These are phyloP conservation scores for Schizopora paradoxa DNA, from an alignment of 1,284 basidiomycete genomes.

Conservation along the genomic window DNA sequence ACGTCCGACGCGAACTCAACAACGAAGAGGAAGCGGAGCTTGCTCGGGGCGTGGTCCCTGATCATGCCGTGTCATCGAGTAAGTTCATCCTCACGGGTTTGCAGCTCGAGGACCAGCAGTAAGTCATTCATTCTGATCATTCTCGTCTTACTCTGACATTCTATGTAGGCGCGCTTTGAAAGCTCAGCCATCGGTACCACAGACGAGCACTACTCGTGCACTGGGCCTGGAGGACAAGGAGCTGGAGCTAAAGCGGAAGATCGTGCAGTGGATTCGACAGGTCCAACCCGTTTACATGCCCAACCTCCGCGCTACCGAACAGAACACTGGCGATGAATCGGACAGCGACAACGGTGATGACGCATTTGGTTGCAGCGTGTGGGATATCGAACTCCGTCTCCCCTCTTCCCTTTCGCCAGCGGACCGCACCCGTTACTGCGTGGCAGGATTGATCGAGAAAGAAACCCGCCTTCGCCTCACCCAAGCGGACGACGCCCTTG, in stretches of 20 bases:
- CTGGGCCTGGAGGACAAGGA: not conserved
- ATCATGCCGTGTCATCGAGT: not conserved
- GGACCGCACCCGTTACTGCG: no score
- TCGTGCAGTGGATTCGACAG: not conserved
- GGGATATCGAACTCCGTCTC: no score
- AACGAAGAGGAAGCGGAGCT: not conserved
- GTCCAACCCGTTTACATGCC: constrained; percentile 8
- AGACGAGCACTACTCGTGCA: not conserved
- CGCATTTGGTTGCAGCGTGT: not conserved
- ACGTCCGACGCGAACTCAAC: not conserved
- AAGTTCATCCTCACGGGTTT: not conserved
- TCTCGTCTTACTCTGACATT: not conserved
- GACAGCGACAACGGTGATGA: not conserved
- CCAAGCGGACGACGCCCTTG: not conserved
- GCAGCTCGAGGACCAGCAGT: not conserved
- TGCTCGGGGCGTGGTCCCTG: not conserved
- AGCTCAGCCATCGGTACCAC: not conserved
- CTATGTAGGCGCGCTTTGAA: not conserved
- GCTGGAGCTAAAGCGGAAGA: not conserved
- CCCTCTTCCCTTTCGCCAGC: no score
- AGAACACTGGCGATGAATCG: no score
- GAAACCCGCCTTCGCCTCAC: not conserved
- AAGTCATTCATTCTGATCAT: not conserved
- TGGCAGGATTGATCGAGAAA: not conserved
- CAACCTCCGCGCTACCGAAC: not conserved